These are phyloP conservation scores for Ceratocystis harringtonii DNA, from an alignment of 2,329 filamentous ascomycete species.

Conservation along the genomic window DNA sequence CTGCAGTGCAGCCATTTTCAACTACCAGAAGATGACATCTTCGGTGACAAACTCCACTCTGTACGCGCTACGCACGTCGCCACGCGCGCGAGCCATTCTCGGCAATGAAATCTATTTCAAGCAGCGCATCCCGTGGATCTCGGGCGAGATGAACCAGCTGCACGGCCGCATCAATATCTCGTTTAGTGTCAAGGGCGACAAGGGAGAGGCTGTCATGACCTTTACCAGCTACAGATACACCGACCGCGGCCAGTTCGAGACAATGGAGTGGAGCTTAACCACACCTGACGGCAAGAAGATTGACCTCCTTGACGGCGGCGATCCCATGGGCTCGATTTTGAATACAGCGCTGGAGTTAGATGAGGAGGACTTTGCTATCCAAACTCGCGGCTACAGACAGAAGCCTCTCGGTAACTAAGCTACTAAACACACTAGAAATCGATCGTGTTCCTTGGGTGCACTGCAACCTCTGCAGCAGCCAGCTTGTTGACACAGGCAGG, in stretches of 20 bases:
- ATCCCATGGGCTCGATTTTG: constrained; percentile 49
- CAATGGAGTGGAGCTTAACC: constrained; percentile 76
- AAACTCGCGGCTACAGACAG: constrained; percentile 39
- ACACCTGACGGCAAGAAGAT: constrained; percentile 45
- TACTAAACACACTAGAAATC: not conserved
- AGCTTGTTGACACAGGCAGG: not conserved
- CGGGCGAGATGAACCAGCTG: constrained; percentile 81
- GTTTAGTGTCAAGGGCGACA: constrained; percentile 75
- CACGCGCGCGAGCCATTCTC: constrained; percentile 56
- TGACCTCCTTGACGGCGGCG: constrained; percentile 55
- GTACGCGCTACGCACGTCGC: constrained; percentile 76
- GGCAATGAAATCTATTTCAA: constrained; percentile 80
- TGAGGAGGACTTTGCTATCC: constrained; percentile 28
- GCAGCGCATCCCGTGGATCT: constrained; percentile 67
- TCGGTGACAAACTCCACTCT: constrained; percentile 76
- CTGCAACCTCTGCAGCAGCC: not conserved
- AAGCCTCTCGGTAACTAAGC: constrained; percentile 20
- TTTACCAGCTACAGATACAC: constrained; percentile 60
- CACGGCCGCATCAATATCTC: constrained; percentile 77
- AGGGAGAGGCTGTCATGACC: constrained; percentile 54
- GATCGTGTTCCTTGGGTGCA: too few relatives aligned
- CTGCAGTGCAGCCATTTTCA: constrained; percentile 81
- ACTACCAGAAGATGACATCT: constrained; percentile 92
- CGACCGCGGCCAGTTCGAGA: constrained; percentile 56
- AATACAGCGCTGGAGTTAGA: constrained; percentile 26